Base-by-base conservation (phyloP, 2,329 filamentous ascomycete genomes). In the Acephala macrosclerotiorum region DNA sequence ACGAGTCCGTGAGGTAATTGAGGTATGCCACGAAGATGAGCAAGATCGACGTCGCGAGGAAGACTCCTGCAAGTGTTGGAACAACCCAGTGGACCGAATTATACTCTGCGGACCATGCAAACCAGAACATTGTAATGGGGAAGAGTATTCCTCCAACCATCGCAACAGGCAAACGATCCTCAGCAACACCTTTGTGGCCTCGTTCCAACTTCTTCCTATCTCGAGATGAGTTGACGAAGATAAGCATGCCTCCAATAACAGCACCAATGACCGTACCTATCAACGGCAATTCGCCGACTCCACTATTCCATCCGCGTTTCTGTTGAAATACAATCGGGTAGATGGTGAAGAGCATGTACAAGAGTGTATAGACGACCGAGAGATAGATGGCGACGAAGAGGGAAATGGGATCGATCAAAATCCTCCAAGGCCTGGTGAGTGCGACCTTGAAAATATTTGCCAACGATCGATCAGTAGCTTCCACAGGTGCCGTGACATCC, bases 391-490 rank as follows among this genome's bases (percentile, higher is more conserved):
- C 88, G 74, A 96, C 90, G 74, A 95, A 86, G 70, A 97, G 86
- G 51, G 96, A 92, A 73, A 97, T 97, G 35, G 91, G 88, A 78
- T 97, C 93, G 75, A 97, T 96, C 0, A 97, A 84, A 0, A 97
- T 86, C 0, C 89, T 92, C 94, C 94, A 97, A n/a, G 90, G 90
- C 77, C 97, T 97, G 0, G 92, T 86, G 0, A 93, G 89, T 95
- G 5, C 96, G 81, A 6, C 90, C 92, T 80, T 97, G 97, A 81
- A 87, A 91, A 70, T 80, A 72, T 16, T 80, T 76, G 40, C 60
- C 5, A 75, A 4, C 80, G 78, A 8, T 80, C 71, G 84, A 81
- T 55, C 77, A 77, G 96, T 93, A 6, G 92, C 82, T 60, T 85
- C 79, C 36, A 90, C 89, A 69, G 91, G 80, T 0, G 85, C 82